Conservation (phyloP, 257 asterid genomes). For the Oldenlandia corymbosa region DNA sequence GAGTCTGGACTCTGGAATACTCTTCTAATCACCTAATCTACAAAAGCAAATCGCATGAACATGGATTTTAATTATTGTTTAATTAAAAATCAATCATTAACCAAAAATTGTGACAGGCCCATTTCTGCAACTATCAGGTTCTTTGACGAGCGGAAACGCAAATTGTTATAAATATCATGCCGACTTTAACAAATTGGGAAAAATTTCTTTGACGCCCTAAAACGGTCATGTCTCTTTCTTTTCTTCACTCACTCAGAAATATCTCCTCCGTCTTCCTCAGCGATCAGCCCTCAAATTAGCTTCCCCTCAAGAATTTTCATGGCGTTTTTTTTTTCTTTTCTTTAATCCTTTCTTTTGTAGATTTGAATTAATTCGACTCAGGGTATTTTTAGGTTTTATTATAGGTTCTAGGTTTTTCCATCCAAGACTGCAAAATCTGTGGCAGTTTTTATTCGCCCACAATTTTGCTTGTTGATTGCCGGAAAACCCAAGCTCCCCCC, state of each 20-base stretch:
- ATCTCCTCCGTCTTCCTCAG: slow-evolving; percentile 7
- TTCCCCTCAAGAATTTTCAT: not conserved
- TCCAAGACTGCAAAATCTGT: slow-evolving; percentile 13
- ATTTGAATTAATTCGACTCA: not conserved
- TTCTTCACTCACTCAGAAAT: not conserved
- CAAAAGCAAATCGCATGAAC: too few relatives aligned
- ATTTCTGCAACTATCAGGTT: not conserved
- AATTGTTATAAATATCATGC: slow-evolving; percentile 13
- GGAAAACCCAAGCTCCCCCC: slow-evolving; percentile 11
- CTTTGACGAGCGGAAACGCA: not conserved
- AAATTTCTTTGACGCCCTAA: slow-evolving; percentile 37
- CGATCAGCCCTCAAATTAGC: not conserved
- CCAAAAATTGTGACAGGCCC: not conserved
- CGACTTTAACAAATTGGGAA: slow-evolving; percentile 20
- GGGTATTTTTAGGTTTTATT: not conserved
- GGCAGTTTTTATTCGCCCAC: slow-evolving; percentile 23
- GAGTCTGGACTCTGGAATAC: too few relatives aligned
- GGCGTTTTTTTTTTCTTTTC: not conserved
- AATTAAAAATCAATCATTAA: not conserved
- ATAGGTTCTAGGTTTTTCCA: not conserved
- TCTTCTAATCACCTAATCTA: too few relatives aligned
- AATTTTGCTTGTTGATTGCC: slow-evolving; percentile 14
- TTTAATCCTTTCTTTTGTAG: not conserved
- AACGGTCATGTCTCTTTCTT: slow-evolving; percentile 25
- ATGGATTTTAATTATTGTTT: too few relatives aligned